Conservation (phyloP, 805 yeast genomes). For the Kodamaea kaohsiungensis region DNA sequence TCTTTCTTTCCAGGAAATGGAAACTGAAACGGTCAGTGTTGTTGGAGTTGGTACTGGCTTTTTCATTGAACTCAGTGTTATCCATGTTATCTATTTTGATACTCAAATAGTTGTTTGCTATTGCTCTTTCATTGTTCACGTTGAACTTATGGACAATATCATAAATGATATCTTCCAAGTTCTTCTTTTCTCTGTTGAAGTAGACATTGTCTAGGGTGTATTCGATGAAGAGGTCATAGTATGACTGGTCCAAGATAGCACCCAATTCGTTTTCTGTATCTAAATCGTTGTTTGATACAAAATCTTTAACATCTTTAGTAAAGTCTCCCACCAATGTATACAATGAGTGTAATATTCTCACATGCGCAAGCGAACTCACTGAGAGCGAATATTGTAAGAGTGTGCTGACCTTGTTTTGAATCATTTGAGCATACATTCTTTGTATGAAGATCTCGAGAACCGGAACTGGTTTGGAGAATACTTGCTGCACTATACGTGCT, state of each 20-base stretch:
- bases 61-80: constrained; percentile 23
- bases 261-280: constrained; percentile 49
- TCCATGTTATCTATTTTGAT: constrained; percentile 38
- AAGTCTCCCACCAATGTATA: constrained; percentile 59
- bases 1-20: constrained; percentile 40
- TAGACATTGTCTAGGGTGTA: constrained; percentile 67
- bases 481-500: constrained; percentile 68
- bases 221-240: constrained; percentile 70
- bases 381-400: constrained; percentile 64
- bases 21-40: constrained; percentile 29
- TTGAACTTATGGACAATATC: constrained; percentile 48
- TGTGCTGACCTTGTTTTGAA: constrained; percentile 55
- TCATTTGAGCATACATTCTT: constrained; percentile 73
- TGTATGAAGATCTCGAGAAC: constrained; percentile 73
- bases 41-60: constrained; percentile 11
- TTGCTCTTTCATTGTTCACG: constrained; percentile 32
- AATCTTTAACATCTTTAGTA: constrained; percentile 64
- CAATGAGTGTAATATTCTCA: constrained; percentile 71
- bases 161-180: constrained; percentile 56
- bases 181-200: constrained; percentile 69
- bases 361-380: constrained; percentile 66
- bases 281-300: constrained; percentile 48
- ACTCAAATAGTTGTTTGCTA: constrained; percentile 36
- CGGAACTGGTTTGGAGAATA: constrained; percentile 67
- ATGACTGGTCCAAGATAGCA: constrained; percentile 65